Conservation (phyloP, 768 basidiomycete genomes). For the Xanthoconium stramineum region DNA sequence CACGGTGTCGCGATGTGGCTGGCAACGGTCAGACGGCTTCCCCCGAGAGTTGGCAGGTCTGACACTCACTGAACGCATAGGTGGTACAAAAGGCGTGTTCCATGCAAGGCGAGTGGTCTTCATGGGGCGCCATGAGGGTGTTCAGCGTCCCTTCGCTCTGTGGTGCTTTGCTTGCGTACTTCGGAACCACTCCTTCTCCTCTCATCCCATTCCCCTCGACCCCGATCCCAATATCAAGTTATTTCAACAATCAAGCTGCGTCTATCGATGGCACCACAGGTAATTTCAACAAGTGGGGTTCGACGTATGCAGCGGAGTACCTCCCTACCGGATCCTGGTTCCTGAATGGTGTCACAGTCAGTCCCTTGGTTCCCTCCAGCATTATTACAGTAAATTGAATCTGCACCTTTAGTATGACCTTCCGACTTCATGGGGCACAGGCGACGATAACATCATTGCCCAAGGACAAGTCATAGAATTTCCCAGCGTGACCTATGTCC, state of each 20-base stretch:
- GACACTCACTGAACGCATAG: constrained; percentile 2
- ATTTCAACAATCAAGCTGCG: constrained; percentile 45
- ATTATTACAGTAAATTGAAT: not conserved
- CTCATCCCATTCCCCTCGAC: constrained; percentile 32
- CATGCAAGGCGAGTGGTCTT: constrained; percentile 7
- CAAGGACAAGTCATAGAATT: constrained; percentile 40
- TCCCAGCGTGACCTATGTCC: constrained; percentile 33
- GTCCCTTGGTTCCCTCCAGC: not conserved
- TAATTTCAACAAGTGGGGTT: constrained; percentile 38
- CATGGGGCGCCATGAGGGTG: constrained; percentile 9
- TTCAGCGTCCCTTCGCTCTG: constrained; percentile 24
- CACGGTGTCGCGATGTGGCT: not conserved
- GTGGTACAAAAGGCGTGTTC: constrained; percentile 13
- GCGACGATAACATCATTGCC: constrained; percentile 44
- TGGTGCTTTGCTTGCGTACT: constrained; percentile 17
- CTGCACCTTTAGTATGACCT: constrained; percentile 37
- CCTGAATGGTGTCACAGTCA: constrained; percentile 40
- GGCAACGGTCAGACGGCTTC: constrained; percentile 15
- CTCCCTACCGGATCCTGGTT: constrained; percentile 39
- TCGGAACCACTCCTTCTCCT: constrained; percentile 9
- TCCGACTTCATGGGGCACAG: constrained; percentile 39
- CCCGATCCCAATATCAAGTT: constrained; percentile 25
- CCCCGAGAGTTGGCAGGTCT: not conserved
- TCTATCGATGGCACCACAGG: constrained; percentile 36
- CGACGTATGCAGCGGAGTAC: constrained; percentile 40